Conservation (phyloP, 495 filamentous ascomycete genomes). For the Cercophora samala region DNA sequence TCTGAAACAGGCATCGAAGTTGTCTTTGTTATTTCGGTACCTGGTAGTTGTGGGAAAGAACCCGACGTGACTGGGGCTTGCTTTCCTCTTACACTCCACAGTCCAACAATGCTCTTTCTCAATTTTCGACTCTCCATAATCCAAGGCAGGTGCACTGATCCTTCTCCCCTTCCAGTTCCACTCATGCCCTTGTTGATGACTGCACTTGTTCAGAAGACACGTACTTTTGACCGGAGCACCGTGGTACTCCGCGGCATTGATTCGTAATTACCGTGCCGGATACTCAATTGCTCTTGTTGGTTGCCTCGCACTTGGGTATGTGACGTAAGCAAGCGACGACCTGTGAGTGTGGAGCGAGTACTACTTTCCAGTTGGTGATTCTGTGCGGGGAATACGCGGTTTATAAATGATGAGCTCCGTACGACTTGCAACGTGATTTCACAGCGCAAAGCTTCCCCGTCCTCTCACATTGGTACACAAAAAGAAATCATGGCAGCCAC, state of each 20-base stretch:
- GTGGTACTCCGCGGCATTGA: no score
- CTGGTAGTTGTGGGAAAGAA: no score
- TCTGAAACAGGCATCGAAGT: no score
- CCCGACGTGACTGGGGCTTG: not conserved
- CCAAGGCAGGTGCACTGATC: not conserved
- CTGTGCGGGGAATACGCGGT: not conserved
- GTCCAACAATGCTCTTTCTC: not conserved
- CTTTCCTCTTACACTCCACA: not conserved
- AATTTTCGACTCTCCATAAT: not conserved
- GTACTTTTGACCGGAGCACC: no score
- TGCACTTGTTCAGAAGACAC: no score
- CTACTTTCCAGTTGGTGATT: not conserved
- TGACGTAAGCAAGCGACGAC: not conserved
- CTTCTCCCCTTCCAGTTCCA: not conserved
- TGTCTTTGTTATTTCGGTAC: no score
- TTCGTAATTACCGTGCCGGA: no score
- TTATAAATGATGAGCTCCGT: not conserved
- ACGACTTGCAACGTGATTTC: not conserved
- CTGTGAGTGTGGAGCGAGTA: no score
- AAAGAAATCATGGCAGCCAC: constrained; percentile 21
- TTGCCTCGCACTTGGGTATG: not conserved
- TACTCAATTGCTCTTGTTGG: not conserved
- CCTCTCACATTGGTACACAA: not conserved
- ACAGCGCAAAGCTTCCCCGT: not conserved
- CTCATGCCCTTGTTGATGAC: no score